Base-by-base conservation (phyloP, 805 yeast species). In the Ogataea degrootiae region DNA sequence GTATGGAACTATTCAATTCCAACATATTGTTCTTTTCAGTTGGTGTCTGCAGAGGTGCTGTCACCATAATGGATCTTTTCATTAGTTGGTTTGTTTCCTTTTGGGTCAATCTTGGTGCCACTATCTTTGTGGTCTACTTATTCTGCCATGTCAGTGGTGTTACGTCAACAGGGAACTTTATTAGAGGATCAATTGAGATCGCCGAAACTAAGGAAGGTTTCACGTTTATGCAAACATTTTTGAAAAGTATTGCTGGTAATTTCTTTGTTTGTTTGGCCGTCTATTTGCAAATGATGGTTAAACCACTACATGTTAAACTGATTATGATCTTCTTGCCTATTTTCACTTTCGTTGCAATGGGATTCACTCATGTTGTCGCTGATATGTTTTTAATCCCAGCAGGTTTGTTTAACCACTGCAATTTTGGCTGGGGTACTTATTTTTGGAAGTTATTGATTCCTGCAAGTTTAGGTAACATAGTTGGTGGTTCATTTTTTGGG, bases 341-440 rank as follows among this genome's bases (percentile, higher is more conserved):
- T 15, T 85, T 85, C 63, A 80, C 91, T 0, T 85, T 87, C 64
- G 94, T 85, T n/a, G 57, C 83, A 1, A 71, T 83, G 72, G 94
- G 95, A 0, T 87, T 81, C 65, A 80, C 87, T 2, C 95, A 87
- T 60, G 80, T 81, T 1, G 89, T 87, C 8, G 96, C 95, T 0
- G 96, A 87, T 62, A 85, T 87, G 94, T 82, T 72, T 54, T 54
- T 85, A 45, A 61, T 83, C 5, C 79, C 83, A 8, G 77, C 80
- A 52, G 95, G 87, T 0, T 65, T 85, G 60, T 71, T 86, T 42
- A 85, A 84, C 63, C 79, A 83, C 15, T 85, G 87, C 1, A 74
- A 79, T 2, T 68, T 82, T 8, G 70, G 83, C 0, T 87, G 85
- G 35, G 86, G 82, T 0, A 64, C 67, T 9, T 83, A 80, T 48